Conservation (phyloP, 257 asterid genomes). For the Lithospermum erythrorhizon region DNA sequence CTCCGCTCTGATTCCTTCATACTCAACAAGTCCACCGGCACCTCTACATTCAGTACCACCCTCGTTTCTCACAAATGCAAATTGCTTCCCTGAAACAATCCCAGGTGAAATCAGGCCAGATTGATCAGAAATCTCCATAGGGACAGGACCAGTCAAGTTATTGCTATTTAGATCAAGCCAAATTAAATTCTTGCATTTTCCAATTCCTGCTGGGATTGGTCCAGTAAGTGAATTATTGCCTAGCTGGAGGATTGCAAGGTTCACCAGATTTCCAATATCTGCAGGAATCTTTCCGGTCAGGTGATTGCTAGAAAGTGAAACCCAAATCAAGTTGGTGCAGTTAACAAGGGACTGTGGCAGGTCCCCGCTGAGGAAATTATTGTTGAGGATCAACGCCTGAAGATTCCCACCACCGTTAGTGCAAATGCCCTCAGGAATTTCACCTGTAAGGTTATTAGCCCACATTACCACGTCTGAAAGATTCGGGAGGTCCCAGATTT, state of each 20-base stretch:
- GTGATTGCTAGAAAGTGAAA: slow-evolving; percentile 67
- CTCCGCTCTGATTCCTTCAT: slow-evolving; percentile 59
- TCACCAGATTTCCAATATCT: slow-evolving; percentile 52
- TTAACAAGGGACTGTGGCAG: slow-evolving; percentile 67
- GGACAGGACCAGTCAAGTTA: slow-evolving; percentile 50
- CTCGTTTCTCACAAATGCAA: slow-evolving; percentile 83
- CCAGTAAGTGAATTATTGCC: slow-evolving; percentile 75
- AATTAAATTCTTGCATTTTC: slow-evolving; percentile 54
- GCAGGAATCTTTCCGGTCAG: slow-evolving; percentile 60
- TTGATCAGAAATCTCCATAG: slow-evolving; percentile 49
- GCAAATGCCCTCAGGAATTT: slow-evolving; percentile 75
- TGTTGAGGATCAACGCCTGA: slow-evolving; percentile 78
- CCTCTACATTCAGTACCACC: slow-evolving; percentile 88
- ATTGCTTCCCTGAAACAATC: slow-evolving; percentile 63
- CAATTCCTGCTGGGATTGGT: slow-evolving; percentile 46
- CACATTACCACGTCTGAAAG: slow-evolving; percentile 69
- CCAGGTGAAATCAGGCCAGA: slow-evolving; percentile 65
- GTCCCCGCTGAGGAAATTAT: slow-evolving; percentile 52
- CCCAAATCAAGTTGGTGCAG: slow-evolving; percentile 83
- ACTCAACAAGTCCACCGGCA: slow-evolving; percentile 87
- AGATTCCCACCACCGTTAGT: slow-evolving; percentile 77
- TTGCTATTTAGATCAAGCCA: slow-evolving; percentile 96
- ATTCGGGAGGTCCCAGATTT: slow-evolving; percentile 63
- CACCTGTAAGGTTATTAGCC: slow-evolving; percentile 73
- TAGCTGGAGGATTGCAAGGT: slow-evolving; percentile 78